Evolutionary conservation across 345 rosid species (phyloP), one percentile per base, ranked within the genome.

Genomic region (Acer campestre): DNA sequence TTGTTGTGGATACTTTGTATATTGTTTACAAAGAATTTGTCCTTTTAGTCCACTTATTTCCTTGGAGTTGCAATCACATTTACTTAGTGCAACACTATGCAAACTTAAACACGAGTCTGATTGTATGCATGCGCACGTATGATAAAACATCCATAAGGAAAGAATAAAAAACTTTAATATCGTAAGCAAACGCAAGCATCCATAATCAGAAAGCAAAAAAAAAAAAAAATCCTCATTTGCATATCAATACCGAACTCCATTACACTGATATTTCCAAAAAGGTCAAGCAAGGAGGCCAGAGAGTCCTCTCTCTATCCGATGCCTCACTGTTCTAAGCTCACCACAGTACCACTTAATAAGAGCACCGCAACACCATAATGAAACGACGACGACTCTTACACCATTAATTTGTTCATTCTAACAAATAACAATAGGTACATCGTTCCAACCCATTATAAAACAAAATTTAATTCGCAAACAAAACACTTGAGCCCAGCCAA

Each of bases 351-450:
- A 11, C 14, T 48, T 12, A 25, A 6, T 42, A 23, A 48, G 27
- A 44, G 7, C 46, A 71, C 31, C 44, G n/a, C 35, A 40, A 71
- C 48, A 8, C n/a, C 23, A 11, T 10, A 31, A 18, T 6, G 25
- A 73, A 56, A n/a, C 29, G 31, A 35, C 18, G 23, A 35, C 12
- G 23, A 14, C 11, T 6, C 13, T 62, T 27, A 31, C 44, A 61
- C 17, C 44, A 29, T 62, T 61, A 61, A 44, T 40, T 25, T 11
- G 5, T 74, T n/a, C 68, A 10, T 53, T 67, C 10, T 3, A 14
- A 17, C 14, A 64, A 73, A 73, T 58, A 77, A 58, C 3, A 51
- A 76, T 77, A 70, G 59, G 44, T 29, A 59, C 35, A 56, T 67
- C 53, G n/a, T 67, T 70, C 13, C 20, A 65, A 25, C 51, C 3